Evolutionary conservation across 345 rosid genomes (phyloP), one percentile per base, ranked within the genome.

Genomic region (Noccaea caerulescens): DNA sequence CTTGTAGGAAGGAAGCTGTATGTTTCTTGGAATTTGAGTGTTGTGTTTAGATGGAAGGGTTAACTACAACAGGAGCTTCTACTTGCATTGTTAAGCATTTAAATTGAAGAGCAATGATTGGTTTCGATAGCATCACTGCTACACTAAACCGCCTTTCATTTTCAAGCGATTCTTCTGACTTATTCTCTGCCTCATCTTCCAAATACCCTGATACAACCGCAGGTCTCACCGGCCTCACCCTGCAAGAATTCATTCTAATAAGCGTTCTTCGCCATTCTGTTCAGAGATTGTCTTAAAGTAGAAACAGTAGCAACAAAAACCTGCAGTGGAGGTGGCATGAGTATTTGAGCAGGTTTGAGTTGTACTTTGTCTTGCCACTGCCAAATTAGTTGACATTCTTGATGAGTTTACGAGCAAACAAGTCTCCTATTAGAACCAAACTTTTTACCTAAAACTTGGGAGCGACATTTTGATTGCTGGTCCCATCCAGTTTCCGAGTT

Each of bases 241-340:
- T 91, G 42, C 58, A 52, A 53, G 16, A 59, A 20, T 25, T 43
- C 44, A 8, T 43, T 44, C 3, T n/a, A 39, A 27, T 8, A 60
- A 43, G 32, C 34, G 2, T 51, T 16, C 5, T 52, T 33, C 3
- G 6, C 3, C 14, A 45, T 62, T 25, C n/a, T 36, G 25, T 53
- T 2, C 11, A 55, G n/a, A 4, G 18, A 69, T 46, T 36, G 13
- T 30, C 8, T 3, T 47, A 2, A 49, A 25, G 41, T 47, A 8
- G 42, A 27, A 55, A 43, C 39, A 47, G 77, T 7, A 65, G 14
- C 25, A 66, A 33, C 63, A 93, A 27, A 27, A 27, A 27, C 98
- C 96, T 93, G 93, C 97, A 89, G 16, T 85, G 84, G 3, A 94
- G 79, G 8, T 77, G 82, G 85, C 99, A 94, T 20, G 91, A 82